Conservation (phyloP, 148 eudicot species). For the Rhododendron simsii region DNA sequence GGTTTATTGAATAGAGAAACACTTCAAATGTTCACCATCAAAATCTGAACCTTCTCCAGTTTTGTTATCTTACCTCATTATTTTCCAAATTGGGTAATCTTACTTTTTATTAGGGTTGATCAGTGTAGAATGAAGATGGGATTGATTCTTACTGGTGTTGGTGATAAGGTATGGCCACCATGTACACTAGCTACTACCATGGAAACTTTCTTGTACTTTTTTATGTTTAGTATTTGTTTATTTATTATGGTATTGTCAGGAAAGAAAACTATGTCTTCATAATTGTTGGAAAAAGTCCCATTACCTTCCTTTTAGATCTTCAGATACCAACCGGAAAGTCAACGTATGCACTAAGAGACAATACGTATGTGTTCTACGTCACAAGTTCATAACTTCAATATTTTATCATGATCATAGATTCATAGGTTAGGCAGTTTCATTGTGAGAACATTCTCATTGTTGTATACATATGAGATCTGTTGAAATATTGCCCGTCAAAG, state of each 20-base stretch:
- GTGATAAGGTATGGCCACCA: conserved; percentile 59
- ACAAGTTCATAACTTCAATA: neutral
- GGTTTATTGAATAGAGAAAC: neutral
- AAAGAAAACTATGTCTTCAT: neutral
- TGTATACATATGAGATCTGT: neutral
- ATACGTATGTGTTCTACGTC: neutral
- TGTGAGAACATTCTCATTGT: neutral
- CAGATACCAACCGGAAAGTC: neutral
- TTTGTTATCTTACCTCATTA: conserved; percentile 5
- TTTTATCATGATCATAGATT: neutral
- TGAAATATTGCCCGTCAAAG: neutral
- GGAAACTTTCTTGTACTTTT: neutral
- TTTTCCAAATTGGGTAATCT: conserved; percentile 1
- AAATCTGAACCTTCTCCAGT: neutral
- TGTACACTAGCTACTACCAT: neutral
- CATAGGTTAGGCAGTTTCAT: neutral
- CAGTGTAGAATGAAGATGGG: conserved; percentile 86
- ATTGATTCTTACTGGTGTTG: conserved; percentile 71
- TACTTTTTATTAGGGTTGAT: conserved; percentile 41
- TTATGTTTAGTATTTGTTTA: neutral
- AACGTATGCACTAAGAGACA: neutral
- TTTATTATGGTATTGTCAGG: neutral
- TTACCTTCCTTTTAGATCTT: neutral
- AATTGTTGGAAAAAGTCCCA: neutral
- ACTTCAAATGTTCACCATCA: neutral